Percentiles rank a stretch among this genome's conserved stretches.
Conservation (phyloP, 805 yeast genomes). For the Metschnikowia baotianmanensis region DNA sequence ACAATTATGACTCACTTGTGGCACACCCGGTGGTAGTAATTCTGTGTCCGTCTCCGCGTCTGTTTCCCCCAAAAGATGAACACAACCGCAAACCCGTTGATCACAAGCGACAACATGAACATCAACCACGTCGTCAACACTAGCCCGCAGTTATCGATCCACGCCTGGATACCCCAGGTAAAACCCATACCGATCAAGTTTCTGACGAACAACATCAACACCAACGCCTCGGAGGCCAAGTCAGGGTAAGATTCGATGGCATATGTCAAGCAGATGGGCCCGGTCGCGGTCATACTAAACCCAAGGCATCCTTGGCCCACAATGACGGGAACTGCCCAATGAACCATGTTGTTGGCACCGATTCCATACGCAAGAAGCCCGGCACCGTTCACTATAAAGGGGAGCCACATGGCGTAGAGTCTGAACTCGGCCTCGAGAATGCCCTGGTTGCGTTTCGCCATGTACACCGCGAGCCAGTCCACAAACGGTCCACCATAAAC, state of each 20-base stretch:
- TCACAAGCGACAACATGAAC: conserved; percentile 42
- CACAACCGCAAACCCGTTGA: conserved; percentile 41
- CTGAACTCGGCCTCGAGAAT: conserved; percentile 56
- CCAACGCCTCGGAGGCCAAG: conserved; percentile 44
- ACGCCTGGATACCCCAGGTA: conserved; percentile 46
- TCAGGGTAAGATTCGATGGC: conserved; percentile 53
- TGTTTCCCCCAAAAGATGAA: conserved; percentile 43
- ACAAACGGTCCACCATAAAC: conserved; percentile 48
- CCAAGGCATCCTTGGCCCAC: conserved; percentile 57
- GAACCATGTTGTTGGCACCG: conserved; percentile 53
- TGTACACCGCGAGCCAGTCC: conserved; percentile 58
- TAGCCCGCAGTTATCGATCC: conserved; percentile 42
- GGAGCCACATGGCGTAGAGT: conserved; percentile 48
- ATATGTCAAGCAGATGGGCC: conserved; percentile 48
- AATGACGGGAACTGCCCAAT: conserved; percentile 54
- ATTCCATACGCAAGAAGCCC: conserved; percentile 63
- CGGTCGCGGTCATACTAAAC: conserved; percentile 51
- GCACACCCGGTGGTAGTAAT: conserved; percentile 18
- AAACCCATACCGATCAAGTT: conserved; percentile 45
- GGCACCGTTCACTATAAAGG: conserved; percentile 50
- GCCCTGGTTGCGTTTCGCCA: conserved; percentile 53
- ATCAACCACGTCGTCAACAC: conserved; percentile 43
- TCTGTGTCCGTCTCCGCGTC: conserved; percentile 35
- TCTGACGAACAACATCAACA: conserved; percentile 42
- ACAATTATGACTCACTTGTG: no score